Evolutionary conservation across 768 basidiomycete genomes (phyloP).

Genomic region (Mycena albidolilacea): DNA sequence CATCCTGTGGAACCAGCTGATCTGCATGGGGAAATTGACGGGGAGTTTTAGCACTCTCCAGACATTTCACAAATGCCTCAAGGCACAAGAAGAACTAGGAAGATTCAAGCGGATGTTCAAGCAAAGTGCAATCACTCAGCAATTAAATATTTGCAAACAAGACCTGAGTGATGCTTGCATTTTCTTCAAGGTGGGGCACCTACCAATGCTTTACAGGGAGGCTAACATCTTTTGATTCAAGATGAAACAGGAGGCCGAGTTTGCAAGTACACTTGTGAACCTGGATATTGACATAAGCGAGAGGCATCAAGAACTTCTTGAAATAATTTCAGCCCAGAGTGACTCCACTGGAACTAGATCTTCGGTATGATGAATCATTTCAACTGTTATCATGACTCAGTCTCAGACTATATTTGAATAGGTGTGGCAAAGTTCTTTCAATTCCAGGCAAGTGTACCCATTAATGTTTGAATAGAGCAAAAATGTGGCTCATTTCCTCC

Average conservation of each 20-base stretch:
- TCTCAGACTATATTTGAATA: too few relatives aligned
- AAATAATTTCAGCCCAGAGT: constrained; percentile 10
- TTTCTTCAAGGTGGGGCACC: not conserved
- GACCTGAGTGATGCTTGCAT: not conserved
- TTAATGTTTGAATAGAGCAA: too few relatives aligned
- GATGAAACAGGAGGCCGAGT: not conserved
- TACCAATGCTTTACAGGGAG: not conserved
- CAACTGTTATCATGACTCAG: too few relatives aligned
- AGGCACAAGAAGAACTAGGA: not conserved
- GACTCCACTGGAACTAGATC: not conserved
- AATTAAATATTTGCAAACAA: not conserved
- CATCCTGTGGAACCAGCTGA: not conserved
- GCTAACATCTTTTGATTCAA: not conserved
- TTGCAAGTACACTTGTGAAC: not conserved
- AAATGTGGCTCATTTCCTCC: not conserved
- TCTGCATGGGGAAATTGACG: not conserved
- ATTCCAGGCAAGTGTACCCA: not conserved
- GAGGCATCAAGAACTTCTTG: constrained; percentile 12
- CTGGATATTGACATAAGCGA: not conserved
- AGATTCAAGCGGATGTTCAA: constrained; percentile 10
- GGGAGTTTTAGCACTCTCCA: constrained; percentile 1
- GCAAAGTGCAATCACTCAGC: constrained; percentile 6
- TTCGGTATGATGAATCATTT: not conserved
- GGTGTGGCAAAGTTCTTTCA: not conserved
- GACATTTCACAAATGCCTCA: not conserved